A percentile compares a stretch with the other conserved stretches of the same genome.
phyloP scores from a whole-genome alignment of 2,329 filamentous ascomycete species.

The Dactylellina sp. region DNA sequence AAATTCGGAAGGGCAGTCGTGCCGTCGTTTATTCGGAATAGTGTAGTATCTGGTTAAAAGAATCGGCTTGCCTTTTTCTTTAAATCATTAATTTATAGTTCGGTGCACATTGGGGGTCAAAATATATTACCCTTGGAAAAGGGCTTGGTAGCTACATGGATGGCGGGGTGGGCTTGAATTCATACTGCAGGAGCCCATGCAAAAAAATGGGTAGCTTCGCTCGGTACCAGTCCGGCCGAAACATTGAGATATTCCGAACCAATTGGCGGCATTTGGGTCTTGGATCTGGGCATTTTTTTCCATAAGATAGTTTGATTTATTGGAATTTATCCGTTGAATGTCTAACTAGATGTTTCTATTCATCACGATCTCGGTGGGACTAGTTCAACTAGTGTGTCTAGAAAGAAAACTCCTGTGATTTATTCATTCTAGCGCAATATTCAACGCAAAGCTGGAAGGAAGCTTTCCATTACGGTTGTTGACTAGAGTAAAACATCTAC shows the following conservation, averaged over 20 bases:
- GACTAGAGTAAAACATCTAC: not conserved
- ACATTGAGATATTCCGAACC: slow-evolving; percentile 41
- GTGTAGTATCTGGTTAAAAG: not conserved
- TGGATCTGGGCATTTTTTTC: not conserved
- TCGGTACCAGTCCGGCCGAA: slow-evolving; percentile 52
- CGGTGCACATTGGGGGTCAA: not conserved
- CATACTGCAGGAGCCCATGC: slow-evolving; percentile 21
- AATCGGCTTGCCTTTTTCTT: too few relatives aligned
- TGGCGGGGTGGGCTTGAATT: slow-evolving; percentile 30
- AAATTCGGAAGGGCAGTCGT: too few relatives aligned
- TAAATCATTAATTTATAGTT: too few relatives aligned
- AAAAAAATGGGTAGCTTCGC: slow-evolving; percentile 4
- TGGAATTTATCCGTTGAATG: slow-evolving; percentile 2
- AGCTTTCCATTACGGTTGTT: too few relatives aligned
- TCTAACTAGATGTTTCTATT: too few relatives aligned
- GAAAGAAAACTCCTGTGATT: too few relatives aligned
- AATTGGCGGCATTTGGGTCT: slow-evolving; percentile 1
- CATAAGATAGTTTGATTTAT: not conserved
- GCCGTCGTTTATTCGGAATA: too few relatives aligned
- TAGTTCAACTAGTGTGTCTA: too few relatives aligned
- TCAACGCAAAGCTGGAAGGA: too few relatives aligned
- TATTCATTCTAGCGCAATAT: too few relatives aligned
- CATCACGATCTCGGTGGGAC: too few relatives aligned
- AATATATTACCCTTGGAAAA: not conserved
- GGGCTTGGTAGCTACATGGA: not conserved